phyloP scores from a whole-genome alignment of 306 rosid species.

The Prosopis cineraria region DNA sequence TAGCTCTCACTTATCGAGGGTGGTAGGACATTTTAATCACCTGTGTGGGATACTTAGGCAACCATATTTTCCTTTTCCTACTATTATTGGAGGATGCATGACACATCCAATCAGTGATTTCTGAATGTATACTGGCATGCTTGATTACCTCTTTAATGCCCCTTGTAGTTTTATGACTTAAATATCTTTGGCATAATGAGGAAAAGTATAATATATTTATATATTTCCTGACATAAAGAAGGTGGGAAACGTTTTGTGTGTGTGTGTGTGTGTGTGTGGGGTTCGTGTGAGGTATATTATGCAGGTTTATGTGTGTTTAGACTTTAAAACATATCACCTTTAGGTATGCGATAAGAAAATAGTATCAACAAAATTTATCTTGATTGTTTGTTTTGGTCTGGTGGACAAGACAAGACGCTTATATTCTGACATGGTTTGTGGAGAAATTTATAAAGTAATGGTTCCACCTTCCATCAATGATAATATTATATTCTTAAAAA shows the following conservation, averaged over 20 bases:
- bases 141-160: neutral
- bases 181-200: neutral
- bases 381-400: no score
- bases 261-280: no score
- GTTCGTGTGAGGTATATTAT: no score
- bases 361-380: neutral
- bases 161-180: no score
- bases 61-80: neutral
- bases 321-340: neutral
- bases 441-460: no score
- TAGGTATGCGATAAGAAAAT: neutral
- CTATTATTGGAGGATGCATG: constrained; percentile 5
- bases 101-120: constrained; percentile 2
- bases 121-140: neutral
- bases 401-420: no score
- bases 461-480: no score
- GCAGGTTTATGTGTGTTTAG: no score
- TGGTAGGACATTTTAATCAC: neutral
- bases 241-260: no score
- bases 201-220: neutral
- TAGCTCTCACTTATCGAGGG: neutral
- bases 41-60: neutral
- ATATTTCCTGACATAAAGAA: neutral
- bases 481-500: no score
- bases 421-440: no score